Percentiles rank a stretch among this genome's conserved stretches.
Conservation (phyloP, 352 stramenopile species). For the Elongisporangium senticosum region DNA sequence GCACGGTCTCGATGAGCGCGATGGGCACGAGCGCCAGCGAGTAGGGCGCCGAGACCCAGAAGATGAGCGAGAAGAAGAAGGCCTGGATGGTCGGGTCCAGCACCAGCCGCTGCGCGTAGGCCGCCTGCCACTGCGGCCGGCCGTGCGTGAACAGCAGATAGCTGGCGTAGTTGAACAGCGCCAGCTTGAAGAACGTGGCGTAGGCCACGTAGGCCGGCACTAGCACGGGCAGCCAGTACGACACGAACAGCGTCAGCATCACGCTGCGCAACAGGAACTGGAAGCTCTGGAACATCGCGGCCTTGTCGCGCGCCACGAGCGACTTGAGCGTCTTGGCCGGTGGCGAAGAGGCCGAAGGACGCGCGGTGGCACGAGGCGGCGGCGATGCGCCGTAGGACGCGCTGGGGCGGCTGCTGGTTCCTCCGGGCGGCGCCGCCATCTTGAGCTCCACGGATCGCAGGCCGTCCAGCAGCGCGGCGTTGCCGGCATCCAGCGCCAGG, state of each 20-base stretch:
- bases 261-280: constrained; percentile 65
- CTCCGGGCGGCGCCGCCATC: constrained; percentile 20
- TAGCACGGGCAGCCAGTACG: constrained; percentile 62
- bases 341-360: constrained; percentile 9
- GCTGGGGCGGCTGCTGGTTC: background rate
- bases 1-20: constrained; percentile 76
- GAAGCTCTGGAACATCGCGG: constrained; percentile 59
- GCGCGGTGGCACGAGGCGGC: background rate
- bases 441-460: constrained; percentile 54
- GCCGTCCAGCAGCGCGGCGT: constrained; percentile 66
- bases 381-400: constrained; percentile 3
- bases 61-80: constrained; percentile 84
- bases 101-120: constrained; percentile 78
- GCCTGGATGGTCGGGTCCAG: constrained; percentile 77
- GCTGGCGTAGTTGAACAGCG: constrained; percentile 71
- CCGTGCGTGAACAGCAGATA: constrained; percentile 82
- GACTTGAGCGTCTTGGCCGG: constrained; percentile 35
- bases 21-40: constrained; percentile 72
- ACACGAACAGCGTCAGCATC: constrained; percentile 60
- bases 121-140: constrained; percentile 53
- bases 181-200: constrained; percentile 75
- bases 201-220: constrained; percentile 46
- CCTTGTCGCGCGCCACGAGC: constrained; percentile 53
- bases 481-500: constrained; percentile 48
- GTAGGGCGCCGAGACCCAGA: constrained; percentile 76